Evolutionary conservation across 2,329 filamentous ascomycete genomes (phyloP).

Genomic region (Ophiostoma australiae): DNA sequence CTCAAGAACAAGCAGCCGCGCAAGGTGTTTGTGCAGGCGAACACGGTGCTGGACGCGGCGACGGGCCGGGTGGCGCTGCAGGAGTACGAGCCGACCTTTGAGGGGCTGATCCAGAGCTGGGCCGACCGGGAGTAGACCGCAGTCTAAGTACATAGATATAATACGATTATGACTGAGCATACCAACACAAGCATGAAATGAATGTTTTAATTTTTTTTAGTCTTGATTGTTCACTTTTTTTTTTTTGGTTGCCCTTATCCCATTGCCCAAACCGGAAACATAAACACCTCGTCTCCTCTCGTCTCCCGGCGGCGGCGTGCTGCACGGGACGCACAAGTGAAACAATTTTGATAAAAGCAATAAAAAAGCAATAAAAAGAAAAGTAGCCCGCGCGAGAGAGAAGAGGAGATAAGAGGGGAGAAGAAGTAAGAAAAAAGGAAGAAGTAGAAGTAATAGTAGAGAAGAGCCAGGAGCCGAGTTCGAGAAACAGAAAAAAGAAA

Average conservation of each 20-base stretch:
- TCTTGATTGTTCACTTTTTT: conserved; percentile 20
- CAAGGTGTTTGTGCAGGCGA: conserved; percentile 91
- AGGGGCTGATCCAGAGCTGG: conserved; percentile 81
- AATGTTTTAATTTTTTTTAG: conserved; percentile 19
- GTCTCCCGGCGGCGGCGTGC: conserved; percentile 8
- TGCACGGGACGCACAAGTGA: conserved; percentile 4
- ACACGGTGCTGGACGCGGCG: conserved; percentile 66
- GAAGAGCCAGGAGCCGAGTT: not conserved
- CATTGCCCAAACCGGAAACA: conserved; percentile 15
- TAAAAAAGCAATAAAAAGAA: conserved; percentile 12
- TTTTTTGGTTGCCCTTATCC: conserved; percentile 15
- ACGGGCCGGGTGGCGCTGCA: conserved; percentile 68
- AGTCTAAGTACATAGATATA: not conserved
- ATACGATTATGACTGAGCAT: not conserved
- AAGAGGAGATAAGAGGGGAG: not conserved
- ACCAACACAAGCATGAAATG: conserved; percentile 2
- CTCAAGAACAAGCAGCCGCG: conserved; percentile 73
- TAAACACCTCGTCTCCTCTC: not conserved
- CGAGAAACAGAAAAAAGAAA: not conserved
- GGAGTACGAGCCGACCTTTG: conserved; percentile 77
- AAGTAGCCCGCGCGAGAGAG: conserved; percentile 8
- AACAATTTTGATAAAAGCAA: conserved; percentile 16
- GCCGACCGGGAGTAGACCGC: conserved; percentile 51
- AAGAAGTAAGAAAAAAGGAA: too few species aligned
- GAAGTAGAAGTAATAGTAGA: too few species aligned